These are phyloP conservation scores for Gracilaria gracilis DNA, from an alignment of 23 red algal species.

Conservation along the genomic window DNA sequence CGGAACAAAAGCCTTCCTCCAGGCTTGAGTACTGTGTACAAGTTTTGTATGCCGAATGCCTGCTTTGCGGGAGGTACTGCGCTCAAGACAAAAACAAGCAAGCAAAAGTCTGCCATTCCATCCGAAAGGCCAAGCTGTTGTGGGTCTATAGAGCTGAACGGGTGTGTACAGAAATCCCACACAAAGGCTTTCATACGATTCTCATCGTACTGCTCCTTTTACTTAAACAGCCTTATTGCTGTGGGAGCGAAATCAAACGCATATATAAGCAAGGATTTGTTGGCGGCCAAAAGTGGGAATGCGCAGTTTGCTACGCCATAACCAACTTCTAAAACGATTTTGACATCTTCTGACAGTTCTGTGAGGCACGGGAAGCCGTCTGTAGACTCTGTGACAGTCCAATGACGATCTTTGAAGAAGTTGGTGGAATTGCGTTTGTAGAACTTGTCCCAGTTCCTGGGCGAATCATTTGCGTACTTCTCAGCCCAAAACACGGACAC, in stretches of 20 bases:
- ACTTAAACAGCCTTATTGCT: constrained; percentile 57
- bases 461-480: constrained; percentile 62
- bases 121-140: background rate
- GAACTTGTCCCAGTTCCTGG: constrained; percentile 86
- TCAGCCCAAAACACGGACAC: constrained; percentile 52
- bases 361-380: constrained; percentile 75
- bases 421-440: constrained; percentile 76
- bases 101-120: constrained; percentile 31
- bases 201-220: constrained; percentile 53
- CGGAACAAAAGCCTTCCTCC: constrained; percentile 82
- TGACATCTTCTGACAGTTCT: background rate
- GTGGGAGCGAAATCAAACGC: constrained; percentile 85
- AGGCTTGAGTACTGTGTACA: constrained; percentile 67
- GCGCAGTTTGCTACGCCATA: constrained; percentile 88
- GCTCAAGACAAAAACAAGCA: constrained; percentile 73
- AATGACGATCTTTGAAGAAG: constrained; percentile 83
- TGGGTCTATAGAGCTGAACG: constrained; percentile 13
- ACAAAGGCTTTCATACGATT: constrained; percentile 75
- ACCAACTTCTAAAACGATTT: constrained; percentile 68
- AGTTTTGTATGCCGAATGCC: constrained; percentile 29
- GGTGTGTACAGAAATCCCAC: constrained; percentile 55
- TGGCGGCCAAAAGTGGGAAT: constrained; percentile 74
- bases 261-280: constrained; percentile 63
- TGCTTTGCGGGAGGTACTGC: constrained; percentile 68
- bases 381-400: constrained; percentile 44